Base-by-base conservation (phyloP, 169 alveolate genomes). In the Miamiensis avidus region DNA sequence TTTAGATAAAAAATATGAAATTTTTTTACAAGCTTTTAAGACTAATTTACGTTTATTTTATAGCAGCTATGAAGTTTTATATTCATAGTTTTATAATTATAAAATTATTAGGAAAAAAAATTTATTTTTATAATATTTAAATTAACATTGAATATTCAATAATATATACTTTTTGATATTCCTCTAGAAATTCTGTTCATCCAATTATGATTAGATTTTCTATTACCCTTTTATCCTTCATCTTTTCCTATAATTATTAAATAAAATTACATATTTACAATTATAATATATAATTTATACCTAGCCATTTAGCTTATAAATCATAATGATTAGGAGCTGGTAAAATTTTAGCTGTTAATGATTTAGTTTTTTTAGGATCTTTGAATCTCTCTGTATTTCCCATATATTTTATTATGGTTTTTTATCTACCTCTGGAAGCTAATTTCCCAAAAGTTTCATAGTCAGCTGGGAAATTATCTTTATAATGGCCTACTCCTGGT, bases 281-380 rank as follows among this genome's bases (percentile, higher is more conserved):
- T 77, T 27, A 26, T 25, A 0, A 25, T 32, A 32, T 34, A 31
- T 0, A 31, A 77, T 81, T 81, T 49, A 26, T 75, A 33, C 90
- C 90, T 32, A 73, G 83, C 90, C 90, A 86, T 29, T 81, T 75
- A 11, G 73, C 86, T 28, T 75, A n/a, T 75, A 86, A 29, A 25
- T 82, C 81, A 81, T 86, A 86, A 4, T 74, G 75, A 0, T 86
- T 86, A 28, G 90, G 90, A 6, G 87, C 90, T 28, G 90, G 90
- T 11, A 49, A 4, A 11, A 20, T 4, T 49, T 49, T 49, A 81
- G 77, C 75, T 25, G 75, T 75, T 27, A 72, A 27, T 49, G 77
- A 75, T 81, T 86, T 86, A 20, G 79, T 30, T 65, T 86, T 79
- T 86, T 79, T 86, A 74, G 86, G 82, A 64, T 82, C 87, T 25